Evolutionary conservation across 2,329 filamentous ascomycete genomes (phyloP).

Genomic region (Thermoascus crustaceus): DNA sequence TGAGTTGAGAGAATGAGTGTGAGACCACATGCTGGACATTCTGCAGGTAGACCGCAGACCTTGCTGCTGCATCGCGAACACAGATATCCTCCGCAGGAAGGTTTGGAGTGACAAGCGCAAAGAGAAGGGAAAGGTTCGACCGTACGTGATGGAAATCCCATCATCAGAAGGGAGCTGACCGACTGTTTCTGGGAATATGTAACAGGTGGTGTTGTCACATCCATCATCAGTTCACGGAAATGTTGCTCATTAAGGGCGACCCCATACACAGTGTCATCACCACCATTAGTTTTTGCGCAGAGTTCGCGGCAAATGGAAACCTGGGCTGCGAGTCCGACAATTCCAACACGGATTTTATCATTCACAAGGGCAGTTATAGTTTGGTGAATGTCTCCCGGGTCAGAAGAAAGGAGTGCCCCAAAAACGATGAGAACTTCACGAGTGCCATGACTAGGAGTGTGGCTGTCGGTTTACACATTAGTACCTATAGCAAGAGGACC

Average conservation of each 20-base stretch:
- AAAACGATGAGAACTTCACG: slow-evolving; percentile 87
- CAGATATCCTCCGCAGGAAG: slow-evolving; percentile 75
- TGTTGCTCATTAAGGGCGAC: slow-evolving; percentile 82
- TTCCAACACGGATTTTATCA: slow-evolving; percentile 77
- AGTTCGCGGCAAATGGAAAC: slow-evolving; percentile 88
- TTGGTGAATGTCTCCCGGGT: slow-evolving; percentile 90
- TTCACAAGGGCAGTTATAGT: slow-evolving; percentile 71
- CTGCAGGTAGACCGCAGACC: slow-evolving; percentile 81
- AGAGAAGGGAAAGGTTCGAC: slow-evolving; percentile 65
- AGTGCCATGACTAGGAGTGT: slow-evolving; percentile 88
- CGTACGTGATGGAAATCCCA: slow-evolving; percentile 90
- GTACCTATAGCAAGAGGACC: not conserved
- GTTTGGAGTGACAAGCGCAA: slow-evolving; percentile 83
- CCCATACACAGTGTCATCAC: slow-evolving; percentile 62
- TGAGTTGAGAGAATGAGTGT: slow-evolving; percentile 93
- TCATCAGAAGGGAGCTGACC: slow-evolving; percentile 66
- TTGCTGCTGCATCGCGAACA: slow-evolving; percentile 84
- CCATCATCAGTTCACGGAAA: slow-evolving; percentile 81
- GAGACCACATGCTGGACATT: slow-evolving; percentile 83
- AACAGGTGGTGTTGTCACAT: slow-evolving; percentile 79
- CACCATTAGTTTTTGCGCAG: slow-evolving; percentile 76
- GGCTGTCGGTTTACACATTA: slow-evolving; percentile 40
- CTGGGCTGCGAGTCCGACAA: slow-evolving; percentile 85
- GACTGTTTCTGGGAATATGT: slow-evolving; percentile 54
- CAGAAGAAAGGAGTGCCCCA: slow-evolving; percentile 79